Evolutionary conservation across 2,329 filamentous ascomycete species (phyloP), one percentile per base, ranked within the genome.

Genomic region (Penicillium sp.): DNA sequence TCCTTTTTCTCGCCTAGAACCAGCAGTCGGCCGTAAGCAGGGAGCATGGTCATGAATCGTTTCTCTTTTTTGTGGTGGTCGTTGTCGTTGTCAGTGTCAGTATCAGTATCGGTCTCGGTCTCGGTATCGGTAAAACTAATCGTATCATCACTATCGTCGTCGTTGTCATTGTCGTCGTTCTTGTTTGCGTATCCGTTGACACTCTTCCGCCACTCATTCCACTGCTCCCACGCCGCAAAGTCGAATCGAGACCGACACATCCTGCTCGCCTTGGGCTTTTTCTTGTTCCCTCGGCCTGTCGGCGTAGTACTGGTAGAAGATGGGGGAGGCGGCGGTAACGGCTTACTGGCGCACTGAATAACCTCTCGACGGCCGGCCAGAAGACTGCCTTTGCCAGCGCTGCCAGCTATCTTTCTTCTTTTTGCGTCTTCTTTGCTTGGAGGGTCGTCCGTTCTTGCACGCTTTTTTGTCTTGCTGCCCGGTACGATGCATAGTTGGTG

Each of bases 191-290:
- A 38, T 50, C 60, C 30, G 12, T 24, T 53, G 30, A 53, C 21
- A 23, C 26, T 21, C 12, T 47, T 30, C n/a, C 46, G 21, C 80
- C 80, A 82, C 3, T 66, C 61, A 2, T 75, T 75, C 71, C 74
- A 78, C 0, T 63, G 61, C 55, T 77, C 77, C 81, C 81, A 83
- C 0, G 78, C 76, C 5, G 66, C 58, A 55, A 82, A 83, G 63
- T 83, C 80, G 55, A 83, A 83, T 53, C 81, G 78, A 42, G 72
- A 77, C 0, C 67, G 66, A 59, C 81, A 83, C 5, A 78, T 75
- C 40, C 68, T 66, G 46, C 74, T 71, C 20, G 8, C n/a, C 18
- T 12, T 43, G 20, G 40, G 8, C 4, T 20, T 43, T 21, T 43
- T 43, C 40, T 21, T 43, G 8, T 14, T 35, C 30, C 4, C 11